phyloP scores from a whole-genome alignment of 495 filamentous ascomycete species.

The Trichoderma erinaceum region DNA sequence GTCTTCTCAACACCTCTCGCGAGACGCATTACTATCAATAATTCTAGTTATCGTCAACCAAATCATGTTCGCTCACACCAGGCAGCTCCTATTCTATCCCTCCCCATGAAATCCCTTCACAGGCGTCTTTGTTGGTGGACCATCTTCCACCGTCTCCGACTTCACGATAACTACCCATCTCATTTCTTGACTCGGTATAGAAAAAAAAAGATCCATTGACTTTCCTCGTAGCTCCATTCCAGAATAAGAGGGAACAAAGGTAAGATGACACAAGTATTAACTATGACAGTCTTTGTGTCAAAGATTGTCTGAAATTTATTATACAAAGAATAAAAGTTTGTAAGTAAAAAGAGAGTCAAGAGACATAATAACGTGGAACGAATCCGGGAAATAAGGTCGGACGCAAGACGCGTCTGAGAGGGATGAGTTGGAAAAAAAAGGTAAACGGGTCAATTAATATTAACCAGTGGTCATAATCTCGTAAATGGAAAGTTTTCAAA shows the following conservation, averaged over 20 bases:
- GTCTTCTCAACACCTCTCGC: not conserved
- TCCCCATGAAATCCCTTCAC: not conserved
- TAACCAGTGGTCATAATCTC: slow-evolving; percentile 6
- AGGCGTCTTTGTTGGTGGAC: not conserved
- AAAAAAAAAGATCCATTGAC: not conserved
- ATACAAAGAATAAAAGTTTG: not conserved
- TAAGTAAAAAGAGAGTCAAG: not conserved
- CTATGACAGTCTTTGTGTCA: not conserved
- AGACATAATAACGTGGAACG: not conserved
- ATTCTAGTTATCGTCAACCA: not conserved
- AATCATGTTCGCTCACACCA: not conserved
- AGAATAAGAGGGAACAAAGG: not conserved
- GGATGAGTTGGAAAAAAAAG: not conserved
- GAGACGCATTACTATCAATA: not conserved
- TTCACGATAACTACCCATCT: not conserved
- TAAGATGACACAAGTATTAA: not conserved
- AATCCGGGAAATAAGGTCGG: not conserved
- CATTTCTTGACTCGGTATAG: not conserved
- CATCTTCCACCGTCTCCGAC: not conserved
- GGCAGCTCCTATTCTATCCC: not conserved
- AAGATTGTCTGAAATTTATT: not conserved
- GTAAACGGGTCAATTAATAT: not conserved
- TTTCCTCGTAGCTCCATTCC: not conserved
- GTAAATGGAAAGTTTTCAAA: not conserved
- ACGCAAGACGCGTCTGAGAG: not conserved